Evolutionary conservation across 106 monocot species (phyloP).

Genomic region (Dactylorhiza incarnata): DNA sequence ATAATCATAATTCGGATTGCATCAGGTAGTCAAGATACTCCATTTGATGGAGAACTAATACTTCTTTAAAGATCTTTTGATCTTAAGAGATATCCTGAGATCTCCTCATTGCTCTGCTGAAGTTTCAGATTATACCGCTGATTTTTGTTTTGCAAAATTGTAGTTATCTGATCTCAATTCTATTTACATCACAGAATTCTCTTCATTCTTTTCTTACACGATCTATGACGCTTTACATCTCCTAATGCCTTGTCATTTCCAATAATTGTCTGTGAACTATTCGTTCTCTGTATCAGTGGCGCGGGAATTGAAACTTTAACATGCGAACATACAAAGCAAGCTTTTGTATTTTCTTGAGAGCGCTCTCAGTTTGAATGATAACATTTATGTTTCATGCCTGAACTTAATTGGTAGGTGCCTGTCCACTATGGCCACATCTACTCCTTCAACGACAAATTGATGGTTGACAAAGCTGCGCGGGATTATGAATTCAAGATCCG

Average conservation of each 20-base stretch:
- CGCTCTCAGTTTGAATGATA: neutral
- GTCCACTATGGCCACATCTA: constrained; percentile 52
- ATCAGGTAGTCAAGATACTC: no score
- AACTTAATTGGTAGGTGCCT: constrained; percentile 30
- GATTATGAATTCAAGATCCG: constrained; percentile 68
- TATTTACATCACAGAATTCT: no score
- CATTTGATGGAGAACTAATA: no score
- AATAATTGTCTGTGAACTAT: neutral
- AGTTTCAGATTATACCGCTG: no score
- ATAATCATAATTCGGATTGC: no score
- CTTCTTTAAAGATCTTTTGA: no score
- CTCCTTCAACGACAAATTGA: constrained; percentile 66
- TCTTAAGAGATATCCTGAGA: no score
- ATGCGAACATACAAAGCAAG: neutral
- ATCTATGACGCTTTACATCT: no score
- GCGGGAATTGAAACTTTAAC: neutral
- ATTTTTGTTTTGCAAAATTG: no score
- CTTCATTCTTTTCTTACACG: no score
- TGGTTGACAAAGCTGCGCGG: constrained; percentile 51
- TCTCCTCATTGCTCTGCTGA: no score
- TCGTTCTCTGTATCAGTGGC: neutral
- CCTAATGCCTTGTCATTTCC: neutral
- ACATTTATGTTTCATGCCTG: neutral
- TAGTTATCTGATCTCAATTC: no score
- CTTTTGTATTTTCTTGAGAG: neutral